Conservation (phyloP, 495 filamentous ascomycete species). For the Haplographium delicatum region DNA sequence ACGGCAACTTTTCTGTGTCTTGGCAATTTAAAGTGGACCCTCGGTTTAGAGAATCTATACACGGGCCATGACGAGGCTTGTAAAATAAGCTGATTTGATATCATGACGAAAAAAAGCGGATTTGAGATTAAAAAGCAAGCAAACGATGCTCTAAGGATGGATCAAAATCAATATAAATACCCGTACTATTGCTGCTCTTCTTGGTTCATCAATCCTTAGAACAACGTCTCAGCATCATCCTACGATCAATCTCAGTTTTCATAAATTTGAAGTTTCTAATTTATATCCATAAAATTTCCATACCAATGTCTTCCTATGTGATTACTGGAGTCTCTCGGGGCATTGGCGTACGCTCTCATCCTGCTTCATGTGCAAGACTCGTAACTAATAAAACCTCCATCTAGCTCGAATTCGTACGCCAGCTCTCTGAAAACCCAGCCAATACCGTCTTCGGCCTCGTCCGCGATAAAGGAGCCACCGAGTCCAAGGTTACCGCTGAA, state of each 20-base stretch:
- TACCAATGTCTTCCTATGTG: conserved; percentile 32
- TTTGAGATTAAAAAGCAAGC: conserved; percentile 11
- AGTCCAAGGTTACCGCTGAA: conserved; percentile 28
- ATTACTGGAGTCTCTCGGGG: conserved; percentile 31
- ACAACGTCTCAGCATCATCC: conserved; percentile 12
- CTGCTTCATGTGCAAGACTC: conserved; percentile 2
- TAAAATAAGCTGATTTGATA: no score
- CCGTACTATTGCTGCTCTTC: conserved; percentile 5
- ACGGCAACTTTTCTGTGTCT: conserved; percentile 17
- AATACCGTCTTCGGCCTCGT: conserved; percentile 34
- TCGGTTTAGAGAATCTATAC: conserved; percentile 5
- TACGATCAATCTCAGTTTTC: conserved; percentile 8
- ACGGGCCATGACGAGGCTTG: no score
- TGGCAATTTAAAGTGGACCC: conserved; percentile 13
- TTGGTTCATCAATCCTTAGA: conserved; percentile 5
- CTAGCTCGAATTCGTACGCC: conserved; percentile 33
- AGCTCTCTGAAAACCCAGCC: conserved; percentile 28
- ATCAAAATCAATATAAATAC: conserved; percentile 6
- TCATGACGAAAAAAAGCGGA: neutral
- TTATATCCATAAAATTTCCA: conserved; percentile 1
- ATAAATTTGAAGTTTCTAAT: neutral
- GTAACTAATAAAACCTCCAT: conserved; percentile 6
- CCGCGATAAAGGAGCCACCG: conserved; percentile 27
- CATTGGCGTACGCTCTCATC: conserved; percentile 27
- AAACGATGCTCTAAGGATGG: conserved; percentile 8